These are phyloP conservation scores for Rutstroemia sydowiana DNA, from an alignment of 2,329 filamentous ascomycete species.

Conservation along the genomic window DNA sequence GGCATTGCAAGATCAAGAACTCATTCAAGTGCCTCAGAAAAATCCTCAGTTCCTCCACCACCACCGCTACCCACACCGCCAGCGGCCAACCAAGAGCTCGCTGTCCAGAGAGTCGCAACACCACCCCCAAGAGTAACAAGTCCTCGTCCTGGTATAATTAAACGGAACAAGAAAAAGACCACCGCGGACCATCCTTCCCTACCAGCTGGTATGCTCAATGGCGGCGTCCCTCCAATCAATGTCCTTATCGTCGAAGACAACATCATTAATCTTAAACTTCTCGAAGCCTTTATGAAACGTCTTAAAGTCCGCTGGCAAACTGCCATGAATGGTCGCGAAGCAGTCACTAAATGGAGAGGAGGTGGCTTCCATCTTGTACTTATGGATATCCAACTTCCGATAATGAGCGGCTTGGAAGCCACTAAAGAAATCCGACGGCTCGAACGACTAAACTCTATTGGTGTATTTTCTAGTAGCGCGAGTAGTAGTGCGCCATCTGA, in stretches of 20 bases:
- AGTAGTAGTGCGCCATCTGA: conserved; percentile 44
- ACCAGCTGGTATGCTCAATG: conserved; percentile 63
- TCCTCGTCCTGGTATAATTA: conserved; percentile 34
- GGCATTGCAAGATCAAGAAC: conserved; percentile 45
- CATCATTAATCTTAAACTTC: conserved; percentile 87
- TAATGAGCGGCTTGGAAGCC: conserved; percentile 93
- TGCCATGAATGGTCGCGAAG: conserved; percentile 91
- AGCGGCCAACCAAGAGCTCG: conserved; percentile 43
- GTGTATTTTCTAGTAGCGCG: conserved; percentile 72
- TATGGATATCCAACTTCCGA: conserved; percentile 96
- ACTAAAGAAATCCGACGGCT: conserved; percentile 89
- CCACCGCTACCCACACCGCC: conserved; percentile 46
- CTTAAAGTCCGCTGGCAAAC: conserved; percentile 95
- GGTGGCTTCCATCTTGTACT: conserved; percentile 94
- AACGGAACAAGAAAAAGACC: conserved; percentile 43
- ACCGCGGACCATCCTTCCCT: conserved; percentile 39
- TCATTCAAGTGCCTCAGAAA: conserved; percentile 34
- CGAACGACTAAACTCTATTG: conserved; percentile 85
- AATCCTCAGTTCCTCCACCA: conserved; percentile 33
- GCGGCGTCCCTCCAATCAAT: conserved; percentile 87
- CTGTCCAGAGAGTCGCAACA: conserved; percentile 32
- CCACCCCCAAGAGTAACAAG: conserved; percentile 43
- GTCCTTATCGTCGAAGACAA: conserved; percentile 98
- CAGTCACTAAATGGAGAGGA: conserved; percentile 84
- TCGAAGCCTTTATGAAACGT: conserved; percentile 93